phyloP scores from a whole-genome alignment of 768 basidiomycete species.

The Mycena vulgaris region DNA sequence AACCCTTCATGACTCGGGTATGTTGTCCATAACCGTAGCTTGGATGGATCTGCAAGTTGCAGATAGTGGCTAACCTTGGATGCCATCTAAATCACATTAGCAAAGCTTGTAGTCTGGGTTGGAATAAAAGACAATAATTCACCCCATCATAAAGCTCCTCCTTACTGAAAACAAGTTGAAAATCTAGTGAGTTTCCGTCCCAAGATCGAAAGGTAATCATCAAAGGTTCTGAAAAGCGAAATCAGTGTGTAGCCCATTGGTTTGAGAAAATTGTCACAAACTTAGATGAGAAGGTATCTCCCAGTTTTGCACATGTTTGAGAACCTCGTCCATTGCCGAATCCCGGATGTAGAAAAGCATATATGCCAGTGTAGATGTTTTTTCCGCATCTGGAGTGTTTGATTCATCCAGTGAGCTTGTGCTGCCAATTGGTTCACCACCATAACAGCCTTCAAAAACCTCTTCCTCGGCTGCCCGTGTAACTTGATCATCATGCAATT shows the following conservation, averaged over 20 bases:
- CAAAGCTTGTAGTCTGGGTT: not conserved
- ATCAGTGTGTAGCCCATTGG: not conserved
- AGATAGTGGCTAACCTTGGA: not conserved
- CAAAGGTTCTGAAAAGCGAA: not conserved
- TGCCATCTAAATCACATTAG: not conserved
- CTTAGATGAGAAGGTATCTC: slow-evolving; percentile 96
- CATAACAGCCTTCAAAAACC: slow-evolving; percentile 98
- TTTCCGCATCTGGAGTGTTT: slow-evolving; percentile 61
- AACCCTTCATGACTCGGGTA: not conserved
- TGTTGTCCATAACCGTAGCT: not conserved
- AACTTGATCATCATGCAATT: slow-evolving; percentile 98
- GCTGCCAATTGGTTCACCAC: slow-evolving; percentile 85
- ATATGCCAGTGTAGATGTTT: slow-evolving; percentile 98
- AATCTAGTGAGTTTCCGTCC: not conserved
- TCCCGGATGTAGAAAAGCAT: slow-evolving; percentile 99
- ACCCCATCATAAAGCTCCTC: slow-evolving; percentile 3
- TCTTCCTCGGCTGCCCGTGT: slow-evolving; percentile 98
- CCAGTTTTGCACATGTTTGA: slow-evolving; percentile 90
- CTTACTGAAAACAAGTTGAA: slow-evolving; percentile 3
- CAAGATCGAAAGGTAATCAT: not conserved
- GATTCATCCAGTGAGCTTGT: slow-evolving; percentile 60
- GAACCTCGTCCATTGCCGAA: slow-evolving; percentile 81
- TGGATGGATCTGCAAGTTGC: not conserved
- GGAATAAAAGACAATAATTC: not conserved
- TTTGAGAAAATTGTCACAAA: slow-evolving; percentile 49